Base-by-base conservation (phyloP, 2,329 filamentous ascomycete genomes). In the Penicillium sp. region DNA sequence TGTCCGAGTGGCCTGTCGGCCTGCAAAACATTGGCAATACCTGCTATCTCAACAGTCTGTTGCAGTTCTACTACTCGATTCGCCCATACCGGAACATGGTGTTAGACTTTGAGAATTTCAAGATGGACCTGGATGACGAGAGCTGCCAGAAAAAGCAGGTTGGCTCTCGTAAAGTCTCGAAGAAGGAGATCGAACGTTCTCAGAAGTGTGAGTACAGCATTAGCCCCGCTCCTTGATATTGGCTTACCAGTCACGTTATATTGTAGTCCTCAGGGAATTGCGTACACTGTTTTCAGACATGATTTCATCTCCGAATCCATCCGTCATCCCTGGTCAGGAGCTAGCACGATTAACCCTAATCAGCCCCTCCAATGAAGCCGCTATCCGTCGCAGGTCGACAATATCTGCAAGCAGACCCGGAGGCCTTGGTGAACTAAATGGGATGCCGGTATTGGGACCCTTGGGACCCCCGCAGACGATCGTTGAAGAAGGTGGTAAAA, bases 21-120 rank as follows among this genome's bases (percentile, higher is more conserved):
- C 84, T 98, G 6, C 86, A 89, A 66, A 99, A 98, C 69, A 96
- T 98, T 61, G 93, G 95, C 62, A 99, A 99, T 72, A 99, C 96
- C 0, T 99, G 95, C 76, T 99, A 99, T 71, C 84, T 99, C 58
- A 99, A 99, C 81, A 98, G 94, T 78, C 85, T 99, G 53, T 83
- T 99, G 9, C 95, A 99, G 60, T 98, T 96, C 73, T 90, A 97
- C 67, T 97, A 96, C 75, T 96, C 93, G 0, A 87, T 98, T 59
- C 90, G 88, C 64, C 88, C 91, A 2, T 83, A 98, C 31, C 87
- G 94, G 54, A 85, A 95, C 5, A 86, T 97, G 66, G 88, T 97
- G 3, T 82, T 96, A 61, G 83, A 92, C 54, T 92, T 91, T 67
- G 88, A 94, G 29, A 77, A 87, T 5, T 86, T 90, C 70, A 86